Base-by-base conservation (phyloP, 2,329 filamentous ascomycete genomes). In the Raffaelea ambrosiae region DNA sequence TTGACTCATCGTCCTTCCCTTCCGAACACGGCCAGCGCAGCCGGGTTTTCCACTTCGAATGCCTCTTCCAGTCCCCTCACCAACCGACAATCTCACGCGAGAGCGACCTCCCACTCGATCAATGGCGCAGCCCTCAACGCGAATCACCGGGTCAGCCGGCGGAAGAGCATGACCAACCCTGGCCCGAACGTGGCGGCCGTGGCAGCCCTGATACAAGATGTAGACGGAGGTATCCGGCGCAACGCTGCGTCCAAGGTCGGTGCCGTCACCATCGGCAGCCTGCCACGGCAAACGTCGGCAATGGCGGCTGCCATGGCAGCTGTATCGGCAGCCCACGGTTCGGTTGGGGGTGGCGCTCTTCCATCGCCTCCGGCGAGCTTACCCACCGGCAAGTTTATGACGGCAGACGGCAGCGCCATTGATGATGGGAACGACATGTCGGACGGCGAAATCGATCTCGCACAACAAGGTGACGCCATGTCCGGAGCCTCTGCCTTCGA, bases 131-230 rank as follows among this genome's bases (percentile, higher is more conserved):
- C 53, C 50, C 78, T 90, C 61, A 91, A 90, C 70, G 71, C 83
- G 58, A 83, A 81, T 64, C 86, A 95, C 66, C 86, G 93, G 58
- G 81, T 97, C 57, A 89, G 87, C 58, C 87, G 91, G 60, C 82
- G 93, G 59, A 97, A 97, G 78, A 96, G 90, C 68, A 89, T 95
- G 62, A 88, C 87, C 52, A 84, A 81, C 54, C 79, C 83, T 42
- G 77, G 75, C 43, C 77, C 74, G 43, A 90, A 86, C 66, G 80
- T 85, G 41, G 83, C 86, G 18, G 87, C 86, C 47, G 71, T 91
- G 53, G 84, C 86, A 29, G 84, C 84, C 13, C 86, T 83, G 45
- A 69, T 86, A 52, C 80, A 81, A 60, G 85, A 86, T 61, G 73
- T 72, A 46, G 81, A 84, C 56, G 76, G 16, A 21, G 68, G 71